Base-by-base conservation (phyloP, 139 green algal species). In the Tetradesmus obliquus region DNA sequence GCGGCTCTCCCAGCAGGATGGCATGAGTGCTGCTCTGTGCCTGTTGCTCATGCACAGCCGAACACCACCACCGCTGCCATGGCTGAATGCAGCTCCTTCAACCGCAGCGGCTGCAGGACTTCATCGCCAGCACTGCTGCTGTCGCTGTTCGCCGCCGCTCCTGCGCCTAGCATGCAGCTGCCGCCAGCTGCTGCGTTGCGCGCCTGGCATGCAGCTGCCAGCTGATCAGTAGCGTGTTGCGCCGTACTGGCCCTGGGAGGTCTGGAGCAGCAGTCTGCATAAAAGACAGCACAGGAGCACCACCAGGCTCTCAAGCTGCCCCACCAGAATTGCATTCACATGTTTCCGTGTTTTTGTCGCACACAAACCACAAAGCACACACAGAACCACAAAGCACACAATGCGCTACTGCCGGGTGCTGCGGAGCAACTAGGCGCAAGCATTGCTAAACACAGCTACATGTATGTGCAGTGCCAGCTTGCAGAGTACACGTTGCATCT, bases 231-330 rank as follows among this genome's bases (percentile, higher is more conserved):
- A 88, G 10, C 84, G 45, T 0, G 55, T 88, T 20, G n/a, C 55
- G 45, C 84, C 84, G 13, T 88, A 88, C 84, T 88, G 84, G 19
- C 84, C 84, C 58, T 88, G 84, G 7, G 57, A 53, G 15, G 60
- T 79, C 57, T 88, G 84, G 12, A 88, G 84, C 57, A 88, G 53
- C 32, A 82, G 51, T 76, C 69, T 82, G 86, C 86, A 45, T 3
- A 55, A 0, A 62, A 55, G 17, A 58, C 82, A 87, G 51, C 19
- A 72, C 57, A 17, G 55, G n/a, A 57, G 81, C 81, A 86, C 45
- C 81, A 69, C 9, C 22, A 58, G 9, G 79, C 32, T 45, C 32
- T 45, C 32, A 45, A 45, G 32, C 32, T 45, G 32, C 32, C 32
- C 32, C 32, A 45, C 32, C 32, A 45, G 32, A 45, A 45, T 45